A percentile compares a stretch with the other conserved stretches of the same genome.
phyloP scores from a whole-genome alignment of 345 rosid genomes.

The Populus pruinosa region DNA sequence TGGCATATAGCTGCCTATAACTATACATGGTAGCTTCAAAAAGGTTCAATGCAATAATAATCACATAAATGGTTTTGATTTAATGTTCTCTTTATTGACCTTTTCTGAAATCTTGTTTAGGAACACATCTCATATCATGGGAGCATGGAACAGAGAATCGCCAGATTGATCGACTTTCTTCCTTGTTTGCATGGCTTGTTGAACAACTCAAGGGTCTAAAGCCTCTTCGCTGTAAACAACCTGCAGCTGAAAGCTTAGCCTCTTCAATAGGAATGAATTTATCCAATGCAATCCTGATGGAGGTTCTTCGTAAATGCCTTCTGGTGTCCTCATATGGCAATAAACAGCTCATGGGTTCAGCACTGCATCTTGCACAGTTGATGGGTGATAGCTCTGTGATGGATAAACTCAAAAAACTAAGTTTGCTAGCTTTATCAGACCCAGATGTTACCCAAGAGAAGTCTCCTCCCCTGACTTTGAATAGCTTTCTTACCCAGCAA shows the following conservation, averaged over 20 bases:
- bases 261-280: slow-evolving; percentile 26
- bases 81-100: neutral
- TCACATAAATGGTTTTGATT: neutral
- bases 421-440: slow-evolving; percentile 22
- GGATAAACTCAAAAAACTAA: slow-evolving; percentile 51
- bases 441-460: slow-evolving; percentile 27
- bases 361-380: slow-evolving; percentile 45
- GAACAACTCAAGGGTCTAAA: slow-evolving; percentile 46
- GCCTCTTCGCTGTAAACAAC: slow-evolving; percentile 26
- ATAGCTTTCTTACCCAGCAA: slow-evolving; percentile 36
- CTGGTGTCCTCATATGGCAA: slow-evolving; percentile 38
- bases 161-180: slow-evolving; percentile 43
- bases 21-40: neutral
- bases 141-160: slow-evolving; percentile 31
- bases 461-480: slow-evolving; percentile 19
- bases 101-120: slow-evolving; percentile 22
- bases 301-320: slow-evolving; percentile 53
- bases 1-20: neutral
- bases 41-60: neutral
- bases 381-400: slow-evolving; percentile 32
- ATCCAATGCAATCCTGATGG: slow-evolving; percentile 37
- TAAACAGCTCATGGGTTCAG: slow-evolving; percentile 48
- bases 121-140: slow-evolving; percentile 17
- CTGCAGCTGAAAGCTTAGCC: slow-evolving; percentile 29
- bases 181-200: slow-evolving; percentile 70